Base-by-base conservation (phyloP, 202 grass and related monocot genomes). In the Eragrostis tef region DNA sequence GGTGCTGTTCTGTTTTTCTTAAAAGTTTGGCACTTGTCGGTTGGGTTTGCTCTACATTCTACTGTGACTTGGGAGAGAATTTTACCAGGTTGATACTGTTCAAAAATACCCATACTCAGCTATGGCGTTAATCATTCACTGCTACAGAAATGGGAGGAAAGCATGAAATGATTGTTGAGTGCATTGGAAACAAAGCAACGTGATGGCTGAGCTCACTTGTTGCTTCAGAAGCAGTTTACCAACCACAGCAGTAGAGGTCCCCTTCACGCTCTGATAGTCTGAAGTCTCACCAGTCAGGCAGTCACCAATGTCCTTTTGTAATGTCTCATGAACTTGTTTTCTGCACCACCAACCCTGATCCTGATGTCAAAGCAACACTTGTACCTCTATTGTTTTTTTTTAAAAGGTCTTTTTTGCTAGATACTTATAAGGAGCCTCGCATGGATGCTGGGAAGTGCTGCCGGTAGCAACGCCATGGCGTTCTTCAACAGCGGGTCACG, bases 81-180 rank as follows among this genome's bases (percentile, higher is more conserved):
- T 24, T 1, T 16, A 22, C 58, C 26, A 9, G 58, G 6, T 19
- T 22, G 43, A 44, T 68, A 64, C 56, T 6, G 43, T 8, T 77
- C 12, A 31, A 52, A 16, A n/a, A 7, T 71, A 26, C 25, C 10
- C 10, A 2, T 19, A 34, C 51, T 72, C 20, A 16, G 16, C 60
- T 26, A 16, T 6, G 26, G 43, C 21, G 59, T 21, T 60, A 2
- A 67, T 79, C 39, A 73, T 77, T 51, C 21, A 29, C 26, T 31
- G 77, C 71, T 81, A 14, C 56, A 22, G 71, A 12, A 70, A 17
- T 6, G 43, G 70, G 48, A 27, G 21, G 64, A 86, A 86, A 82
- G 43, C 27, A 12, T 63, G 49, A 91, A 86, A 94, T 98, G 90
- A 94, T 94, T 88, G 86, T 94, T 59, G 92, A 94, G 94, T 98